phyloP scores from a whole-genome alignment of 1,139 yeast genomes.

The Kodamaea sp. region DNA sequence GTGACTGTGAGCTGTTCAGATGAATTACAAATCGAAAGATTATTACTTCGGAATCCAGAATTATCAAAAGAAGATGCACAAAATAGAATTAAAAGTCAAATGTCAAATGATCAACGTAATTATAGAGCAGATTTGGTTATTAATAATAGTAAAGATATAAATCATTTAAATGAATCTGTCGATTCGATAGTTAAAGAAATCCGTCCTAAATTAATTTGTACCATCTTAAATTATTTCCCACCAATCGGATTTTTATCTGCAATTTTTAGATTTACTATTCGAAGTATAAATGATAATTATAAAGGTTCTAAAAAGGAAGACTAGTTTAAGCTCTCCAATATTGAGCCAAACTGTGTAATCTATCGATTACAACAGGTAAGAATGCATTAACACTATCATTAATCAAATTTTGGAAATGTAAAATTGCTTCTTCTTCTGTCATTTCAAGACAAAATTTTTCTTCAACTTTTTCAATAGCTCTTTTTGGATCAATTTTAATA shows the following conservation, averaged over 20 bases:
- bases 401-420: conserved; percentile 89
- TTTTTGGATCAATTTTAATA: conserved; percentile 67
- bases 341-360: conserved; percentile 92
- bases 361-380: conserved; percentile 90
- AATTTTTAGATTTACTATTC: conserved; percentile 12
- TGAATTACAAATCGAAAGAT: conserved; percentile 57
- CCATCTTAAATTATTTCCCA: conserved; percentile 59
- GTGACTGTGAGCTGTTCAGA: conserved; percentile 65
- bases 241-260: conserved; percentile 45
- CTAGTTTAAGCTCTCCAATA: conserved; percentile 78
- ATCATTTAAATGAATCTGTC: conserved; percentile 46
- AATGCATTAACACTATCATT: conserved; percentile 93
- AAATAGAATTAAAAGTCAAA: conserved; percentile 73
- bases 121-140: conserved; percentile 62
- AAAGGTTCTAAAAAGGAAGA: conserved; percentile 6
- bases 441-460: conserved; percentile 91
- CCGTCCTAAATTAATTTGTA: conserved; percentile 50
- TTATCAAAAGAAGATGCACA: conserved; percentile 63
- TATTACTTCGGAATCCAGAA: conserved; percentile 64
- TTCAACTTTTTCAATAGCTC: conserved; percentile 83
- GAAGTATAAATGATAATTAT: conserved; percentile 10
- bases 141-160: conserved; percentile 56
- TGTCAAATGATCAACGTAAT: conserved; percentile 59
- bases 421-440: conserved; percentile 92
- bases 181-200: conserved; percentile 43